Conservation (phyloP, 176 grass and related monocot genomes). For the Eragrostis nindensis region DNA sequence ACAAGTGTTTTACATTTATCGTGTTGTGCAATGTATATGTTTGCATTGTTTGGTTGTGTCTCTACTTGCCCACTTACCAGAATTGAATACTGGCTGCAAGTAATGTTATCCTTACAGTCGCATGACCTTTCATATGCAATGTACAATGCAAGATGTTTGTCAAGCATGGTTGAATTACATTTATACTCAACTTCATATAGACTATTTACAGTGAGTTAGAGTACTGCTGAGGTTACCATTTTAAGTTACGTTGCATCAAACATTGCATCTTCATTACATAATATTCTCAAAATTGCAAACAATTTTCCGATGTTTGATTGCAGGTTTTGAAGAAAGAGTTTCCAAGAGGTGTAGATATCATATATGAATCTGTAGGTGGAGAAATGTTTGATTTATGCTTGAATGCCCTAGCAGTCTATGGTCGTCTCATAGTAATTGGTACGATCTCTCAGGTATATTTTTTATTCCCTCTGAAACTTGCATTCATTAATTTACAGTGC, state of each 20-base stretch:
- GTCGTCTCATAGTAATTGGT: slow-evolving; percentile 86
- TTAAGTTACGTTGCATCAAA: background rate
- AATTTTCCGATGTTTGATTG: slow-evolving; percentile 26
- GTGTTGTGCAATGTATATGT: background rate
- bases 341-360: slow-evolving; percentile 80
- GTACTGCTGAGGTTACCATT: no score
- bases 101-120: background rate
- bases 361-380: slow-evolving; percentile 99
- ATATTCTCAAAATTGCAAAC: background rate
- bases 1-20: background rate
- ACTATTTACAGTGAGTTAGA: background rate
- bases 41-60: background rate
- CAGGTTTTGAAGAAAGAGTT: slow-evolving; percentile 91
- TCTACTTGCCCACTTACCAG: background rate
- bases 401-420: slow-evolving; percentile 90
- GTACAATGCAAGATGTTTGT: slow-evolving; percentile 15
- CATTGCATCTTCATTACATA: background rate
- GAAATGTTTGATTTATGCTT: slow-evolving; percentile 90
- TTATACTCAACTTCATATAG: background rate
- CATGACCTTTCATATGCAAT: slow-evolving; percentile 16
- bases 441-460: slow-evolving; percentile 93
- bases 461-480: slow-evolving; percentile 8
- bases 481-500: background rate
- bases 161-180: background rate
- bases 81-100: background rate